Evolutionary conservation across 2,329 filamentous ascomycete species (phyloP).

Genomic region (Tolypocladium paradoxum): DNA sequence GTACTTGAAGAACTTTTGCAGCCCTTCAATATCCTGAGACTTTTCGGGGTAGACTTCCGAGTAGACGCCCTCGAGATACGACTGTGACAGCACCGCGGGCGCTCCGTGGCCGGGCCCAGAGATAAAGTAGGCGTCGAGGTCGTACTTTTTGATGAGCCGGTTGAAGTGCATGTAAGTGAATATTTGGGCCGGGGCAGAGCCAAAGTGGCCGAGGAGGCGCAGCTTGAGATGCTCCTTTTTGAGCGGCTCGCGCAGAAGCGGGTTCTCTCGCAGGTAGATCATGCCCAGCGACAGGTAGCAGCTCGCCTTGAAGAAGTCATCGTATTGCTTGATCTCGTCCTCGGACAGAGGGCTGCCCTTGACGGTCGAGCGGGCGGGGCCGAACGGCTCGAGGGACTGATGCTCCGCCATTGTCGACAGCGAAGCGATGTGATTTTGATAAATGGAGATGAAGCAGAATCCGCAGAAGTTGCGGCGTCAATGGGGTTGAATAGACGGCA

Average conservation of each 20-base stretch:
- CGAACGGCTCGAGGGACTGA: slow-evolving; percentile 53
- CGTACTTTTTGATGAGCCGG: slow-evolving; percentile 70
- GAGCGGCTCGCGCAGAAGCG: slow-evolving; percentile 58
- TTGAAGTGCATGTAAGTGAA: slow-evolving; percentile 80
- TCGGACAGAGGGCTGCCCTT: slow-evolving; percentile 49
- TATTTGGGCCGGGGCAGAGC: slow-evolving; percentile 68
- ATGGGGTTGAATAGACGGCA: background rate
- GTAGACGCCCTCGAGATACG: slow-evolving; percentile 69
- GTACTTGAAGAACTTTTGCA: slow-evolving; percentile 70
- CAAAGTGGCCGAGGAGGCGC: slow-evolving; percentile 67
- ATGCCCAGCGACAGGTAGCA: slow-evolving; percentile 69
- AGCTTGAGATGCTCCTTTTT: slow-evolving; percentile 62
- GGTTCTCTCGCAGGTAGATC: slow-evolving; percentile 69
- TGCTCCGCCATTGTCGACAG: slow-evolving; percentile 25
- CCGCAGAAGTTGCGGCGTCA: no score
- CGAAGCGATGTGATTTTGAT: background rate
- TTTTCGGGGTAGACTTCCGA: slow-evolving; percentile 68
- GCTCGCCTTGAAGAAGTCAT: slow-evolving; percentile 64
- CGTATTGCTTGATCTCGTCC: slow-evolving; percentile 58
- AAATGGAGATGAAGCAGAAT: no score
- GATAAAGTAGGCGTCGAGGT: slow-evolving; percentile 61
- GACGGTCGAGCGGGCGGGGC: slow-evolving; percentile 54
- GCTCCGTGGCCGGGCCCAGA: slow-evolving; percentile 71
- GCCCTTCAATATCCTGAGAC: slow-evolving; percentile 54
- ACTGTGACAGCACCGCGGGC: slow-evolving; percentile 64